Base-by-base conservation (phyloP, 2,329 filamentous ascomycete species). In the Dendryphion nanum region DNA sequence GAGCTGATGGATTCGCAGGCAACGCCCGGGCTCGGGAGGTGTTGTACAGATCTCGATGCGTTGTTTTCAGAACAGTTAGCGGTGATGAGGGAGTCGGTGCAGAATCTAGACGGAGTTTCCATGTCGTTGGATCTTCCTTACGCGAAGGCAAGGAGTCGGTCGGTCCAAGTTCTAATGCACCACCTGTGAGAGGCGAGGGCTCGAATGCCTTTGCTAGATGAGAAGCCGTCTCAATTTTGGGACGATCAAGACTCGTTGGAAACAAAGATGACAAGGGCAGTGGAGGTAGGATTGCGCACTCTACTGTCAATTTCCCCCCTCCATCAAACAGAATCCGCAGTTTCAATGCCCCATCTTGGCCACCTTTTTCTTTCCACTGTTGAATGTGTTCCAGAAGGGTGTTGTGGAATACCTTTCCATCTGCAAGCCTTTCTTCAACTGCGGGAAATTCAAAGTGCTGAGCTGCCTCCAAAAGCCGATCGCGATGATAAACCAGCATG, bases 31-130 rank as follows among this genome's bases (percentile, higher is more conserved):
- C 57, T 6, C 89, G 79, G 1, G 89, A 86, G 2, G 69, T 70
- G 31, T 86, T 79, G 63, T 97, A 97, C 59, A 82, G 73, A 7
- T 72, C 69, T 12, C 91, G 80, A 33, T 76, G 71, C 0, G 86
- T 93, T 0, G 91, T 97, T 66, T 98, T 97, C 70, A 86, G 86
- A 41, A 83, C 82, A 0, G 90, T 95, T 57, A 84, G 86, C n/a
- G 80, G 75, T 0, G 75, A 75, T 0, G 75, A 70, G 0, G 60
- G 53, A 0, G 76, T 85, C 3, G 69, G 54, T 18, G 66, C 41
- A 0, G 68, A 67, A 59, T 85, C 82, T 10, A 83, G 54, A 12
- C 69, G 63, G 13, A 83, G 52, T n/a, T 48, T 56, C 73, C 75
- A 82, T 37, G 61, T 35, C 20, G 55, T 48, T 4, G 57, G 44